These are phyloP conservation scores for Naganishia vaughanmartiniae DNA, from an alignment of 768 basidiomycete species.

Conservation along the genomic window DNA sequence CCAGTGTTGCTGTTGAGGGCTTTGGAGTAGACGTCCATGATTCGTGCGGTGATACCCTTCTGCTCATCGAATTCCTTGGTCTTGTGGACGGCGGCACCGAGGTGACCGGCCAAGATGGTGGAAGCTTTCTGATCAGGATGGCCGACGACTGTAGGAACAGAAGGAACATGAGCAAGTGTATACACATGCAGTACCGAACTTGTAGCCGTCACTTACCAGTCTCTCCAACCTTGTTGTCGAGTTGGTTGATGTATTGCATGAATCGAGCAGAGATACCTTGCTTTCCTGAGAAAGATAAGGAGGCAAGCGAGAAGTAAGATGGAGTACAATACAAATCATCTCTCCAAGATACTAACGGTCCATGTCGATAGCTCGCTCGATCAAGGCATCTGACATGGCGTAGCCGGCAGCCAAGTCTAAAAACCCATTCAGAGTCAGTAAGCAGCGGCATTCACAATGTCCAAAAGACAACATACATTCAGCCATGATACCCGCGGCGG, in stretches of 20 bases:
- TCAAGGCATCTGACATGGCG: slow-evolving; percentile 69
- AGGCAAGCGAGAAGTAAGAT: neutral
- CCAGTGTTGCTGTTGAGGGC: slow-evolving; percentile 75
- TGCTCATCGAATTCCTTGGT: slow-evolving; percentile 76
- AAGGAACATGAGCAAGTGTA: neutral
- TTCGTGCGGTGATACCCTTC: slow-evolving; percentile 69
- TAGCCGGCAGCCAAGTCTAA: slow-evolving; percentile 81
- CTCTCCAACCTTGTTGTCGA: slow-evolving; percentile 63
- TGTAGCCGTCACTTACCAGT: slow-evolving; percentile 17
- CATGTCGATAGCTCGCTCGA: slow-evolving; percentile 59
- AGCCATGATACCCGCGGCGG: slow-evolving; percentile 51
- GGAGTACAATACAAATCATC: slow-evolving; percentile 57
- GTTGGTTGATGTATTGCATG: slow-evolving; percentile 68
- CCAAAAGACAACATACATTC: slow-evolving; percentile 27
- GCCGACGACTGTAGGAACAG: slow-evolving; percentile 58
- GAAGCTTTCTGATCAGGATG: slow-evolving; percentile 48
- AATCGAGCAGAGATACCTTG: slow-evolving; percentile 86
- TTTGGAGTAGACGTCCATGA: slow-evolving; percentile 58
- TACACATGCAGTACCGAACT: neutral
- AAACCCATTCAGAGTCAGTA: neutral
- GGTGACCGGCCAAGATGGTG: slow-evolving; percentile 20
- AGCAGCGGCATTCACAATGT: neutral
- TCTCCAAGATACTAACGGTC: slow-evolving; percentile 55
- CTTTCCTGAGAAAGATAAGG: slow-evolving; percentile 52
- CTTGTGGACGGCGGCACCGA: slow-evolving; percentile 60